Evolutionary conservation across 192 early-diverging fungal species (phyloP), one percentile per base, ranked within the genome.

Genomic region (Linderina pennispora): DNA sequence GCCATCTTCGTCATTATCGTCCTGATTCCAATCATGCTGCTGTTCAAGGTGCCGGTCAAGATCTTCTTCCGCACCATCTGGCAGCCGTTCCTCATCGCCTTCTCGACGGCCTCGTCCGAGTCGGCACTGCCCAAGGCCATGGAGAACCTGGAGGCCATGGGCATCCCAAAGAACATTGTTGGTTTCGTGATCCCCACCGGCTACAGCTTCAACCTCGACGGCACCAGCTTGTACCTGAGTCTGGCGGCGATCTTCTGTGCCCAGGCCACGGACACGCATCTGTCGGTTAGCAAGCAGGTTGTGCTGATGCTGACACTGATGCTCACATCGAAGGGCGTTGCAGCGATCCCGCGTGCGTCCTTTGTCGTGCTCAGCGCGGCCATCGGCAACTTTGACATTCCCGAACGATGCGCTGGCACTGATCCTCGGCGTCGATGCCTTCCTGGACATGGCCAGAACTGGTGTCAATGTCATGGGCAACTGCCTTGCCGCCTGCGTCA

Each of bases 171-270:
- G 15, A 59, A 77, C 39, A 75, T 88, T 43, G 76, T 74, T 15
- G 80, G 75, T 3, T 86, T 85, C 53, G 81, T 85, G 21, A 72
- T 86, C 36, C 79, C 80, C 3, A 39, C 80, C 13, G 86, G 86
- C 8, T 88, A 88, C 65, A 80, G 80, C 7, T 88, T 88, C 53
- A 88, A 88, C 55, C 57, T 88, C 40, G 86, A 88, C 48, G 86
- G 86, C 2, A 83, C 83, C 7, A 85, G 85, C 22, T 52, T 88
- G 23, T 86, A 87, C 47, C 75, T 87, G n/a, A 69, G 79, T 23
- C 47, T 80, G 22, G 85, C 85, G 3, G 43, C 72, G 15, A 58
- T 87, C 26, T 88, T 87, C 53, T 74, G 70, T 43, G 85, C 85
- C n/a, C 86, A 88, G 50, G 77, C 73, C 18, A 70, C 55, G 8